Percentiles rank a stretch among this genome's conserved stretches.
Conservation (phyloP, 257 asterid genomes). For the Solanum acaule region DNA sequence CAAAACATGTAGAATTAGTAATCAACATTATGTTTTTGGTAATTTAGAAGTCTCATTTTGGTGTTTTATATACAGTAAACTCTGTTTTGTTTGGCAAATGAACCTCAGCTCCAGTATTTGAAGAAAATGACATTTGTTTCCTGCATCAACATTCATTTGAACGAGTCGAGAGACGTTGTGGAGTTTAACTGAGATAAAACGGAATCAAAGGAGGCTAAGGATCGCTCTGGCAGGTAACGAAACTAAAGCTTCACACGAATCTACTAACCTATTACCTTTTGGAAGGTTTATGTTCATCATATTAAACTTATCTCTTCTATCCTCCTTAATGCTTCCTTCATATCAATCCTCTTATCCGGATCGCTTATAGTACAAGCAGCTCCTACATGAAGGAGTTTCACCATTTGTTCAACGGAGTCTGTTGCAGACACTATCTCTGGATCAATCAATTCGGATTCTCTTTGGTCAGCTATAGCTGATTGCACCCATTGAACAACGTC, state of each 20-base stretch:
- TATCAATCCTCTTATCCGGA: conserved; percentile 31
- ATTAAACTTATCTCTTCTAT: conserved; percentile 53
- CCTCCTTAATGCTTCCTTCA: conserved; percentile 60
- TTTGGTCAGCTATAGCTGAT: conserved; percentile 36
- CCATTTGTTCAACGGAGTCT: conserved; percentile 37
- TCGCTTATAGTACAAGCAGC: conserved; percentile 58
- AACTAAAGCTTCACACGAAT: background rate
- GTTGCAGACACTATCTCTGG: conserved; percentile 42
- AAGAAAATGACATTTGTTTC: background rate
- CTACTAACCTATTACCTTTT: background rate
- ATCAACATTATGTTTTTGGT: background rate
- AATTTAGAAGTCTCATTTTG: background rate
- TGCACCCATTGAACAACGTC: conserved; percentile 68
- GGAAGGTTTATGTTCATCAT: background rate
- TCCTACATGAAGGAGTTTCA: conserved; percentile 45
- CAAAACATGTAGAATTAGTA: background rate
- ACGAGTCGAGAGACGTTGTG: background rate
- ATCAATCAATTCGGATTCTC: conserved; percentile 52
- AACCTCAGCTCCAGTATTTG: background rate
- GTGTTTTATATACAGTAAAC: background rate
- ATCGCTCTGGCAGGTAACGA: background rate
- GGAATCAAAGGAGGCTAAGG: background rate
- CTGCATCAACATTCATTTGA: background rate
- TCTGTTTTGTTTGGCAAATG: background rate
- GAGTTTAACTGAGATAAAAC: background rate